Base-by-base conservation (phyloP, 2,329 filamentous ascomycete species). In the Trichoderma endophyticum region DNA sequence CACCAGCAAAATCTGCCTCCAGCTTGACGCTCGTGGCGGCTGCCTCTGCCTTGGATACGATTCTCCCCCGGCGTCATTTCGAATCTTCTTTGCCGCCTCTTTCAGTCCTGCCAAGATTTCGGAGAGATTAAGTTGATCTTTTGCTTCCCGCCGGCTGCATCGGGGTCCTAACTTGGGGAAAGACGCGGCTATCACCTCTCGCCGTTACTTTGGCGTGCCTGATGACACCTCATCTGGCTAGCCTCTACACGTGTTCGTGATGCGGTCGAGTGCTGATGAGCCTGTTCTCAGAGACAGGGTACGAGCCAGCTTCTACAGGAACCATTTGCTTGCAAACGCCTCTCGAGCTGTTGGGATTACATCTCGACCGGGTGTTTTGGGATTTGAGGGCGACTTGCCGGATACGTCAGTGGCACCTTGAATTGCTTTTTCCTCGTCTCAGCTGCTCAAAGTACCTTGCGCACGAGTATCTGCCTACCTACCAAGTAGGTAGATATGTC, bases 1-100 rank as follows among this genome's bases (percentile, higher is more conserved):
- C 24, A 12, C 21, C 18, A 39, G 36, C 66, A 54, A 48, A 54
- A 48, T 24, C 32, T 43, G 26, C 21, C 48, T 54, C 48, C 48
- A 21, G 43, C 48, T 32, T n/a, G 28, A n/a, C 56, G 11, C 32
- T 21, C 34, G 65, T 60, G 65, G 56, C 56, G 65, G 56, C 65
- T 60, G 36, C 36, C 65, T 68, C 65, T 51, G 65, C 65, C 65
- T 60, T 68, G 65, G 39, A 48, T 24, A 68, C 54, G 34, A 60
- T 60, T n/a, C 11, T 18, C 28, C n/a, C 24, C 56, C n/a, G 11
- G n/a, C 26, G 36, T 28, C 8, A 30, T 26, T 30, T 57, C 6
- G 54, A 30, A 68, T 32, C 14, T 30, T 48, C 32, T 39, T 60
- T 68, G n/a, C 30, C n/a, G 54, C 54, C 18, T 30, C 32, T 14